These are phyloP conservation scores for Spiromastix sp. DNA, from an alignment of 2,329 filamentous ascomycete species.

Conservation along the genomic window DNA sequence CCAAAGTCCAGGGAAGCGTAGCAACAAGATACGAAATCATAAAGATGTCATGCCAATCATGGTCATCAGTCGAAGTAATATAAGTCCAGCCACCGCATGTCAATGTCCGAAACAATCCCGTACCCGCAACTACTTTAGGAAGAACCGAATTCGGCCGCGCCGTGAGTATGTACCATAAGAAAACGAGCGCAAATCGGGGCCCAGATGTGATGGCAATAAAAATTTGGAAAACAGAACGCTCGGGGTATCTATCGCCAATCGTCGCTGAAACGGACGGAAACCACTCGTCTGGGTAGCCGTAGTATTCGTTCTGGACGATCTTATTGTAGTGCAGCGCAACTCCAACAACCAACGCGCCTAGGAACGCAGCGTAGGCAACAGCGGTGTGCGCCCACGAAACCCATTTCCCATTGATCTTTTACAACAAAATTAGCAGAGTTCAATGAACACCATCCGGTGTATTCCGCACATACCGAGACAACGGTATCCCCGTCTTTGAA, in stretches of 20 bases:
- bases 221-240: conserved; percentile 91
- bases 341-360: conserved; percentile 76
- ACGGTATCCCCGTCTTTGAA: conserved; percentile 53
- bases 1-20: conserved; percentile 89
- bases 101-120: conserved; percentile 77
- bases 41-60: conserved; percentile 97
- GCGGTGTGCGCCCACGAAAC: conserved; percentile 79
- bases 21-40: conserved; percentile 98
- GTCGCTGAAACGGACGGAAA: conserved; percentile 93
- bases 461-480: conserved; percentile 42
- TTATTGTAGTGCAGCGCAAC: conserved; percentile 81
- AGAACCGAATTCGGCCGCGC: conserved; percentile 62
- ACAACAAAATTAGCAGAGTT: conserved; percentile 15
- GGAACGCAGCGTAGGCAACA: conserved; percentile 71
- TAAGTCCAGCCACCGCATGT: conserved; percentile 98
- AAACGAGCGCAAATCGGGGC: conserved; percentile 82
- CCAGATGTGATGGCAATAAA: conserved; percentile 96
- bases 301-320: conserved; percentile 95
- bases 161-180: conserved; percentile 84
- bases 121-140: conserved; percentile 68
- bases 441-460: no score
- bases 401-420: conserved; percentile 79
- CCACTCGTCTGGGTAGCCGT: conserved; percentile 90
- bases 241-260: conserved; percentile 93
- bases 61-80: conserved; percentile 94